A percentile compares a stretch with the other conserved stretches of the same genome.
Evolutionary conservation across 2,329 filamentous ascomycete genomes (phyloP).

Genomic region (Penicillium sp.): DNA sequence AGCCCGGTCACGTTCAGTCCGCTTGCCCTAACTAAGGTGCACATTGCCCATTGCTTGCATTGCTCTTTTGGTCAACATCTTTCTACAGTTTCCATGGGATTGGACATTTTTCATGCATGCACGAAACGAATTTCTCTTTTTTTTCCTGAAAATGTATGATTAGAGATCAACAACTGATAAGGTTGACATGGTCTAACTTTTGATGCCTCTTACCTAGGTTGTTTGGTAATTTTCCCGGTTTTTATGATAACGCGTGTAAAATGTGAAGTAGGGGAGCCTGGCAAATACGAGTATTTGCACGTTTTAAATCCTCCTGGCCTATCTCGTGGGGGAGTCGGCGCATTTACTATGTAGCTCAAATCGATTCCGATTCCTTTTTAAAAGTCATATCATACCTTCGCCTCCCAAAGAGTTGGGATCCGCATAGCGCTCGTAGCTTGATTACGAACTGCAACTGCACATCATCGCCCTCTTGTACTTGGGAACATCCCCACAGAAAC

Average conservation of each 20-base stretch:
- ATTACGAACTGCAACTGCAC: slow-evolving; percentile 87
- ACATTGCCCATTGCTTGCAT: slow-evolving; percentile 15
- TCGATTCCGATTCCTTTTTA: neutral
- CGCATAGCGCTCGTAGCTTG: neutral
- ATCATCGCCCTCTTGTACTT: slow-evolving; percentile 76
- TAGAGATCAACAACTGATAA: slow-evolving; percentile 12
- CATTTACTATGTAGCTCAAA: neutral
- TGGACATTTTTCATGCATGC: slow-evolving; percentile 15
- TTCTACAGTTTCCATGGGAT: slow-evolving; percentile 15
- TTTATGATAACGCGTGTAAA: slow-evolving; percentile 11
- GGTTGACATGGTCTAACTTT: slow-evolving; percentile 29
- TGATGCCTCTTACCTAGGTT: slow-evolving; percentile 18
- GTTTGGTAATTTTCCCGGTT: slow-evolving; percentile 29
- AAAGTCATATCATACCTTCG: neutral
- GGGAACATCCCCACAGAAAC: slow-evolving; percentile 85
- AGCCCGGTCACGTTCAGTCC: slow-evolving; percentile 87
- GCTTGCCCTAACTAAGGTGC: slow-evolving; percentile 76
- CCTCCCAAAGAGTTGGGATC: neutral
- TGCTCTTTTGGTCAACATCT: slow-evolving; percentile 27
- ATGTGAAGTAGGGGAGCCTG: slow-evolving; percentile 6
- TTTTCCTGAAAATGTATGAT: slow-evolving; percentile 15
- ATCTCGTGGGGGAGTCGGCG: neutral
- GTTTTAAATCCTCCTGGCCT: neutral
- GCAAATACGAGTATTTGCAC: slow-evolving; percentile 3
- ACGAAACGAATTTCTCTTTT: slow-evolving; percentile 19